Evolutionary conservation across 106 monocot species (phyloP).

Genomic region (Dendrobium huoshanense): DNA sequence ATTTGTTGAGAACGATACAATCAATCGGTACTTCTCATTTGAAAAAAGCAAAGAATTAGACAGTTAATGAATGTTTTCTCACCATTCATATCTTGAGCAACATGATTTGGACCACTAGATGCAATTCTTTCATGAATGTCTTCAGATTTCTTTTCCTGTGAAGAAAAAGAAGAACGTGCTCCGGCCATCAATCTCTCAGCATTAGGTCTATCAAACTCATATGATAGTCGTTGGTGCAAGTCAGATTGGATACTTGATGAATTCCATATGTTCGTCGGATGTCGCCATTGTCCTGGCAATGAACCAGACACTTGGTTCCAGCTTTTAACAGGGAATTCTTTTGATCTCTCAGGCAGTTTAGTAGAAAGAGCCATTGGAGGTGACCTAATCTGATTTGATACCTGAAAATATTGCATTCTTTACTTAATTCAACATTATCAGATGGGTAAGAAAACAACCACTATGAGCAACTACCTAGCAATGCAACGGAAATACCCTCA

Average conservation of each 20-base stretch:
- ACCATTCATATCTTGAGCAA: conserved; percentile 33
- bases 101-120: conserved; percentile 28
- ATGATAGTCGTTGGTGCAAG: conserved; percentile 71
- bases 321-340: conserved; percentile 47
- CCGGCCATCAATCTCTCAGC: conserved; percentile 47
- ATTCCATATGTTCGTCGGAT: conserved; percentile 59
- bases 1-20: not conserved
- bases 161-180: conserved; percentile 28
- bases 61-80: conserved; percentile 37
- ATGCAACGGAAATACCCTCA: not conserved
- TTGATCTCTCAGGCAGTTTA: conserved; percentile 41
- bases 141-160: conserved; percentile 50
- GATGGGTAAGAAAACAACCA: not conserved
- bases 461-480: not conserved
- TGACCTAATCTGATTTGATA: conserved; percentile 45
- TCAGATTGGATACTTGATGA: conserved; percentile 55
- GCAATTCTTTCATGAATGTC: conserved; percentile 32
- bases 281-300: conserved; percentile 80
- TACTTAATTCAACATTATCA: not conserved
- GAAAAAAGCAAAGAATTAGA: conserved; percentile 14
- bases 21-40: not conserved
- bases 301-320: conserved; percentile 48
- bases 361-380: conserved; percentile 30
- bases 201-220: conserved; percentile 75
- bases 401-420: conserved; percentile 23